phyloP scores from a whole-genome alignment of 495 filamentous ascomycete genomes.

The Jackrogersella minutella region DNA sequence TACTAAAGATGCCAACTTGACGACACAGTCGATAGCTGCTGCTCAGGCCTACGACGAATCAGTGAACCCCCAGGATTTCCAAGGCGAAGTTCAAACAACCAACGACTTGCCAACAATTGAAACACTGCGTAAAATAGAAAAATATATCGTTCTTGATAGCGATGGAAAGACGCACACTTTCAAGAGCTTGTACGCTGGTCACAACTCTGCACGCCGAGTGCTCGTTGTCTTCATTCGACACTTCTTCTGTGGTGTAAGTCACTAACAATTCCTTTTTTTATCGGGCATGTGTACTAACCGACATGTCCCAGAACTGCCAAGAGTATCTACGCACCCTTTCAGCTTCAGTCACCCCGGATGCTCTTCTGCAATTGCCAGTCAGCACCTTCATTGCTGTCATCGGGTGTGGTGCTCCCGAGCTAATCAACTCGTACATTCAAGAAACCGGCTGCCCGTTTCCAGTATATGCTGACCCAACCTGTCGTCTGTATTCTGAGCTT shows the following conservation, averaged over 20 bases:
- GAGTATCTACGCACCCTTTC: conserved; percentile 74
- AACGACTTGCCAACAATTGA: conserved; percentile 62
- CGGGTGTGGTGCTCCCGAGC: conserved; percentile 77
- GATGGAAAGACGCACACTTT: conserved; percentile 70
- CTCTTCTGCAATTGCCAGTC: conserved; percentile 61
- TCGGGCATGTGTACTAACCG: conserved; percentile 19
- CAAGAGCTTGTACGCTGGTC: conserved; percentile 70
- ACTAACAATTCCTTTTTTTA: not conserved
- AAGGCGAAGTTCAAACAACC: conserved; percentile 56
- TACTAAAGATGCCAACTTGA: conserved; percentile 8
- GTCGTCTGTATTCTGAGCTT: conserved; percentile 72
- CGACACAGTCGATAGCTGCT: not conserved
- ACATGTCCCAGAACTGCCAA: conserved; percentile 67
- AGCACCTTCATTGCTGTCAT: conserved; percentile 75
- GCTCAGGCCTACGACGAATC: conserved; percentile 10
- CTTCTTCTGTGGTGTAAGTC: conserved; percentile 87
- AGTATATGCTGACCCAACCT: conserved; percentile 81
- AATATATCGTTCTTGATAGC: conserved; percentile 69
- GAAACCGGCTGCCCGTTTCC: conserved; percentile 75
- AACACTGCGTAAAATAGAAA: conserved; percentile 58
- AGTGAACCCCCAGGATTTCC: conserved; percentile 51
- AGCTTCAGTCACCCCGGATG: conserved; percentile 63
- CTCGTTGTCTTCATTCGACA: conserved; percentile 85
- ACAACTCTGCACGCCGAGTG: conserved; percentile 62
- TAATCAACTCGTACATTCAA: conserved; percentile 73